These are phyloP conservation scores for Tagetes erecta DNA, from an alignment of 129 eudicot species.

Conservation along the genomic window DNA sequence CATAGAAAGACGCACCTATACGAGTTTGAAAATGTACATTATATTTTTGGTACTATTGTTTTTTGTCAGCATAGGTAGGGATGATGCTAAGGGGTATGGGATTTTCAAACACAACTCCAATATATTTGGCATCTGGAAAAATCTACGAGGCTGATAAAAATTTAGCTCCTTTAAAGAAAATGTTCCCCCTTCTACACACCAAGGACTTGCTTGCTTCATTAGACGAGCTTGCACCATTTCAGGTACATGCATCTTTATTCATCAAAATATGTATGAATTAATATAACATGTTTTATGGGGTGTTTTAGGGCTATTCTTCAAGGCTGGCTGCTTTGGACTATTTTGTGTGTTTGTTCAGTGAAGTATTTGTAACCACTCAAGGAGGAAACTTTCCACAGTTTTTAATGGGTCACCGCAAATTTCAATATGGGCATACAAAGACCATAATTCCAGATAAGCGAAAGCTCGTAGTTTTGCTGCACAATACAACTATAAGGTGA, in stretches of 20 bases:
- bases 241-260: conserved; percentile 48
- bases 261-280: background rate
- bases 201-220: conserved; percentile 71
- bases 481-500: conserved; percentile 74
- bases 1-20: background rate
- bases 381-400: conserved; percentile 99
- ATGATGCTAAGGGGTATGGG: conserved; percentile 99
- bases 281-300: conserved; percentile 8
- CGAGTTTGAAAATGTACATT: background rate
- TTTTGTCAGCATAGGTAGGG: conserved; percentile 95
- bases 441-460: conserved; percentile 83
- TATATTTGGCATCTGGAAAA: conserved; percentile 82
- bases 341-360: conserved; percentile 77
- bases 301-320: conserved; percentile 67
- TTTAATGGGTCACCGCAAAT: conserved; percentile 83
- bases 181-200: conserved; percentile 78
- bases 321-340: conserved; percentile 96
- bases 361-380: conserved; percentile 88
- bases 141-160: conserved; percentile 69
- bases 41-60: conserved; percentile 24
- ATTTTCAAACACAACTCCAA: conserved; percentile 69
- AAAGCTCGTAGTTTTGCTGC: conserved; percentile 70
- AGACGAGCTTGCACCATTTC: conserved; percentile 69
- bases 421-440: conserved; percentile 75
- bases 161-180: conserved; percentile 65